These are phyloP conservation scores for Corynascus novoguineensis DNA, from an alignment of 495 filamentous ascomycete genomes.

Conservation along the genomic window DNA sequence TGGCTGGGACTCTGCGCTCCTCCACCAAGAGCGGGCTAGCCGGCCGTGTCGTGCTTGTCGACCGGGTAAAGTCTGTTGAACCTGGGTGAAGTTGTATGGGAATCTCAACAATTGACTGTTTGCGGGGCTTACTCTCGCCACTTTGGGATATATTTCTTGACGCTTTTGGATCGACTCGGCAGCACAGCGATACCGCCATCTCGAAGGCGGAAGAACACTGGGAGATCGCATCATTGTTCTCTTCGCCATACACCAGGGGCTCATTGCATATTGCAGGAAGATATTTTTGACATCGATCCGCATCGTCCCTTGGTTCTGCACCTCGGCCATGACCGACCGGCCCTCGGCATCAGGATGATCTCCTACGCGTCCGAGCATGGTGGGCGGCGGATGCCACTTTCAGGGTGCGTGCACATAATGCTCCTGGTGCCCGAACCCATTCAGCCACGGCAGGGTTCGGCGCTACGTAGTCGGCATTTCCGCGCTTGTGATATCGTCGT, in stretches of 20 bases:
- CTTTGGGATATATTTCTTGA: slow-evolving; percentile 1
- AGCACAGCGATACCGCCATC: background rate
- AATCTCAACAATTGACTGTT: slow-evolving; percentile 16
- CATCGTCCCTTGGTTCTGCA: slow-evolving; percentile 14
- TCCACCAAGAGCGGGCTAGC: slow-evolving; percentile 10
- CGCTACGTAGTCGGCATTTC: background rate
- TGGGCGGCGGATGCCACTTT: background rate
- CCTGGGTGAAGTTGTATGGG: slow-evolving; percentile 19
- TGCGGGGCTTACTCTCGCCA: background rate
- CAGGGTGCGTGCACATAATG: background rate
- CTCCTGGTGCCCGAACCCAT: background rate
- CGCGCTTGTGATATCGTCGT: background rate
- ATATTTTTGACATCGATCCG: slow-evolving; percentile 12
- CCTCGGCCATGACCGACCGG: slow-evolving; percentile 18
- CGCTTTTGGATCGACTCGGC: background rate
- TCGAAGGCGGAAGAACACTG: background rate
- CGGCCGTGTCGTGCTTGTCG: slow-evolving; percentile 19
- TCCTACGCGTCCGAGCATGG: background rate
- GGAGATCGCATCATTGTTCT: background rate
- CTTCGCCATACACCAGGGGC: background rate
- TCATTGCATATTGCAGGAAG: slow-evolving; percentile 3
- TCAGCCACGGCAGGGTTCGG: background rate
- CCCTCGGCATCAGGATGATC: slow-evolving; percentile 10
- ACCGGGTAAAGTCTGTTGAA: slow-evolving; percentile 26
- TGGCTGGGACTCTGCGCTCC: background rate